phyloP scores from a whole-genome alignment of 208 protist species.

The Vickermania spadyakhi region DNA sequence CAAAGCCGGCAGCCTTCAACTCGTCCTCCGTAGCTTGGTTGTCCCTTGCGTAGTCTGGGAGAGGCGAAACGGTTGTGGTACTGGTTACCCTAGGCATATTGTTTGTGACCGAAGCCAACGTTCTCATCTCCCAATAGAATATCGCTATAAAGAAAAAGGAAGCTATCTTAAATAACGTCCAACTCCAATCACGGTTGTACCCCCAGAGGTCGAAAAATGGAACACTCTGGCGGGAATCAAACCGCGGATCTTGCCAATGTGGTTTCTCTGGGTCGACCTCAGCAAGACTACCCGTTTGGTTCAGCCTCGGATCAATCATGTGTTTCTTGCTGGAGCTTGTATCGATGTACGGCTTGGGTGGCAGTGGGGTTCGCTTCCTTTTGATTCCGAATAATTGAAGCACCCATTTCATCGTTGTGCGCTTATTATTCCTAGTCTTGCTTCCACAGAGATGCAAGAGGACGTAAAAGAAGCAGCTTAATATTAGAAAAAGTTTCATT shows the following conservation, averaged over 20 bases:
- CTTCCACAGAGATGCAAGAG: too few species aligned
- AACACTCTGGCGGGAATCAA: constrained; percentile 61
- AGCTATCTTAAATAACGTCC: constrained; percentile 71
- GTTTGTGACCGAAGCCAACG: constrained; percentile 41
- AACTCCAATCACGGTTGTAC: constrained; percentile 87
- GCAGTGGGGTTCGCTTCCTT: constrained; percentile 39
- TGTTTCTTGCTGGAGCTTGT: constrained; percentile 36
- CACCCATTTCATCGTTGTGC: constrained; percentile 75
- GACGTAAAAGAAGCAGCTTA: too few species aligned
- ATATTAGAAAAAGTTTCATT: too few species aligned
- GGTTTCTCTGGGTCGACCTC: constrained; percentile 82
- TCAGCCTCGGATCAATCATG: constrained; percentile 63
- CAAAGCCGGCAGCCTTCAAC: constrained; percentile 61
- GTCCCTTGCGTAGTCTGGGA: constrained; percentile 70
- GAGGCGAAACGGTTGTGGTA: constrained; percentile 51
- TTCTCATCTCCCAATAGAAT: constrained; percentile 65
- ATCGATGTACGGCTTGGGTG: constrained; percentile 85
- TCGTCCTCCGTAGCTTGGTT: constrained; percentile 77
- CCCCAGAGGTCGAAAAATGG: constrained; percentile 86
- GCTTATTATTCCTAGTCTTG: too few species aligned
- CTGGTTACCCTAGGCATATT: constrained; percentile 36
- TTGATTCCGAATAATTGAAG: constrained; percentile 22
- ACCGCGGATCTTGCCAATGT: constrained; percentile 80
- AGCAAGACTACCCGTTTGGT: constrained; percentile 51
- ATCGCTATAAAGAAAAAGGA: constrained; percentile 36